Percentiles rank a stretch among this genome's conserved stretches.
phyloP scores from a whole-genome alignment of 805 yeast genomes.

The Diddensiella transvaalensis region DNA sequence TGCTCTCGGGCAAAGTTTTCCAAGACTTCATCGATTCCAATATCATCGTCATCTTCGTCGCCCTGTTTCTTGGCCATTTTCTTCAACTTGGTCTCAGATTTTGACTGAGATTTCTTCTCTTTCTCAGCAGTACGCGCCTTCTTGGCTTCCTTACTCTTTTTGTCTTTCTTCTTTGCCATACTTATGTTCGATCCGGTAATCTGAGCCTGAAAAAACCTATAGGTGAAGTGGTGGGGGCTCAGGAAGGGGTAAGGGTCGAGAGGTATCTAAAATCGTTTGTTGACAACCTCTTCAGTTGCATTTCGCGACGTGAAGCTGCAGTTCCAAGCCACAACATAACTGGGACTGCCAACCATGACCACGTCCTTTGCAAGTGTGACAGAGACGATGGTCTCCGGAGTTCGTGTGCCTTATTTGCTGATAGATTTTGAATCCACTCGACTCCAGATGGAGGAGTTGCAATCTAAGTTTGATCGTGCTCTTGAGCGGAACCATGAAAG shows the following conservation, averaged over 20 bases:
- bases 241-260: neutral
- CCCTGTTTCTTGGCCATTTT: slow-evolving; percentile 71
- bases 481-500: slow-evolving; percentile 34
- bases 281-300: too few relatives aligned
- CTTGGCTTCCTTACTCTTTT: slow-evolving; percentile 85
- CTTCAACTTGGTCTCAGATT: slow-evolving; percentile 71
- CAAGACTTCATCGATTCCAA: slow-evolving; percentile 80
- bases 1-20: slow-evolving; percentile 78
- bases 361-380: neutral
- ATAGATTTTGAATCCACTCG: slow-evolving; percentile 36
- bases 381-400: neutral
- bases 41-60: slow-evolving; percentile 80
- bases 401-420: slow-evolving; percentile 23
- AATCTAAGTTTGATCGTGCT: slow-evolving; percentile 37
- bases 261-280: neutral
- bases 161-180: slow-evolving; percentile 83
- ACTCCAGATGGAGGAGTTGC: slow-evolving; percentile 39
- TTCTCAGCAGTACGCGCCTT: slow-evolving; percentile 85
- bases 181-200: neutral
- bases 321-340: too few relatives aligned
- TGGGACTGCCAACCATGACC: too few relatives aligned
- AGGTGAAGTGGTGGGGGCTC: neutral
- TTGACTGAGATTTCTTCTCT: slow-evolving; percentile 66
- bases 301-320: too few relatives aligned
- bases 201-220: neutral